These are phyloP conservation scores for Candida smagusa DNA, from an alignment of 1,139 yeast genomes.

Conservation along the genomic window DNA sequence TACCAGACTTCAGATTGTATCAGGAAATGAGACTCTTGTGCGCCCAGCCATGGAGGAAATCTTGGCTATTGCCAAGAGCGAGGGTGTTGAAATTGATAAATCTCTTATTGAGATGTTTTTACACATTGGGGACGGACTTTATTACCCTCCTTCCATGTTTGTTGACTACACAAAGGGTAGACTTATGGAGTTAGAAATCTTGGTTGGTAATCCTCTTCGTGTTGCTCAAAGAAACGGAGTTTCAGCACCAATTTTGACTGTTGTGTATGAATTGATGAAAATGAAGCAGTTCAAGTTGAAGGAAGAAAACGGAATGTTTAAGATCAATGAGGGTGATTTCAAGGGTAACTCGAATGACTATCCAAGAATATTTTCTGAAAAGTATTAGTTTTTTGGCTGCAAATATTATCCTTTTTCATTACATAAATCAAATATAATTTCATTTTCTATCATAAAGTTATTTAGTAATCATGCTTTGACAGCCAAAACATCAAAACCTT, in stretches of 20 bases:
- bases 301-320: slow-evolving; percentile 48
- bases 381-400: no score
- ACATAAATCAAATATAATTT: no score
- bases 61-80: slow-evolving; percentile 57
- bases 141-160: slow-evolving; percentile 70
- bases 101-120: slow-evolving; percentile 46
- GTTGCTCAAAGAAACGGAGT: slow-evolving; percentile 55
- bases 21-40: slow-evolving; percentile 48
- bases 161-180: slow-evolving; percentile 68
- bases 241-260: slow-evolving; percentile 52
- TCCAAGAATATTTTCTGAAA: slow-evolving; percentile 21
- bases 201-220: slow-evolving; percentile 67
- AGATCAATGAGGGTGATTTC: slow-evolving; percentile 26
- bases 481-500: slow-evolving; percentile 23
- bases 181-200: slow-evolving; percentile 67
- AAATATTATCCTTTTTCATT: no score
- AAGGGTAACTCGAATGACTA: slow-evolving; percentile 29
- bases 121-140: slow-evolving; percentile 60
- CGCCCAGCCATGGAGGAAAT: slow-evolving; percentile 69
- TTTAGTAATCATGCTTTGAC: slow-evolving; percentile 20
- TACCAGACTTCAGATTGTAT: slow-evolving; percentile 55
- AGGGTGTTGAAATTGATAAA: slow-evolving; percentile 52
- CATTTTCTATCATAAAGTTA: no score
- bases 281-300: slow-evolving; percentile 59
- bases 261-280: slow-evolving; percentile 56